phyloP scores from a whole-genome alignment of 2,329 filamentous ascomycete genomes.

The Aspergillus chevalieri region DNA sequence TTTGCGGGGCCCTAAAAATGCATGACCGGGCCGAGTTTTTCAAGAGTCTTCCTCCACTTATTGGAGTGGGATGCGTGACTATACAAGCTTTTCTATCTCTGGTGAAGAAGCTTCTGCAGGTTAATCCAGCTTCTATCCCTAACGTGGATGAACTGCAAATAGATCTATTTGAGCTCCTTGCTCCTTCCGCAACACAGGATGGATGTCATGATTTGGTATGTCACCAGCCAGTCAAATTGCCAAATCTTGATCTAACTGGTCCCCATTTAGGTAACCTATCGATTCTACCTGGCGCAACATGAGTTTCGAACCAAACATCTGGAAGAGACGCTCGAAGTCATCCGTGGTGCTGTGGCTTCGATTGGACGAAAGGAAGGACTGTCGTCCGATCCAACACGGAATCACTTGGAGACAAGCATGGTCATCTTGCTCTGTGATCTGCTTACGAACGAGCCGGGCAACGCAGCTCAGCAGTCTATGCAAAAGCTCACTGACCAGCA shows the following conservation, averaged over 20 bases:
- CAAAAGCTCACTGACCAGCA: constrained; percentile 24
- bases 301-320: constrained; percentile 33
- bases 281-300: constrained; percentile 34
- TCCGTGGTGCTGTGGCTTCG: constrained; percentile 25
- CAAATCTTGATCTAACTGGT: not conserved
- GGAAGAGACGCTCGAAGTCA: constrained; percentile 27
- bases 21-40: constrained; percentile 27
- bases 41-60: constrained; percentile 33
- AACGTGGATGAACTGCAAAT: constrained; percentile 22
- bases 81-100: constrained; percentile 35
- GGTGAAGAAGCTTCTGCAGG: constrained; percentile 24
- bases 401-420: constrained; percentile 18
- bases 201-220: constrained; percentile 26
- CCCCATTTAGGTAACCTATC: constrained; percentile 28
- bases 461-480: constrained; percentile 21
- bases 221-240: not conserved
- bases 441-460: constrained; percentile 28
- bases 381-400: constrained; percentile 3
- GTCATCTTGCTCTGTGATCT: constrained; percentile 27
- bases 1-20: constrained; percentile 32
- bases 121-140: constrained; percentile 16
- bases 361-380: constrained; percentile 8
- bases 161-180: constrained; percentile 29
- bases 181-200: constrained; percentile 11
- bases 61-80: constrained; percentile 42